Percentiles rank a stretch among this genome's conserved stretches.
phyloP scores from a whole-genome alignment of 1,284 basidiomycete genomes.

The Singerocomus inundabilis region DNA sequence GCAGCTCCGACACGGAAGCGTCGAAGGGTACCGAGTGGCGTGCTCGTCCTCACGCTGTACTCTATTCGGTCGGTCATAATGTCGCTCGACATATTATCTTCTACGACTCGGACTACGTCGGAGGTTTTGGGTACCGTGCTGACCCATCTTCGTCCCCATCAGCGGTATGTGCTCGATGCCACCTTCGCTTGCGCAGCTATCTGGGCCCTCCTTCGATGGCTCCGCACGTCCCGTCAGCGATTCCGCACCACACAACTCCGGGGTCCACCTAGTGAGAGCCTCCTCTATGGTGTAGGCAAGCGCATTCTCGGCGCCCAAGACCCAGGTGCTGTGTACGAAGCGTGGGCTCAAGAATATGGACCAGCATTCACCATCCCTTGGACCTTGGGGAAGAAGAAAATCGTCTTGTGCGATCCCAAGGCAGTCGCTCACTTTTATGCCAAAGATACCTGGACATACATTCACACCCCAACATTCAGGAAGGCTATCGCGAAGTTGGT shows the following conservation, averaged over 20 bases:
- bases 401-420: constrained; percentile 38
- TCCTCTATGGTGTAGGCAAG: constrained; percentile 16
- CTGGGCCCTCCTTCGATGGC: constrained; percentile 1
- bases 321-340: constrained; percentile 12
- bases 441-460: constrained; percentile 48
- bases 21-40: too few relatives aligned
- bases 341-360: constrained; percentile 9
- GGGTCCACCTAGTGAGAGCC: constrained; percentile 15
- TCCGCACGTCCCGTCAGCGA: background rate
- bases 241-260: constrained; percentile 15
- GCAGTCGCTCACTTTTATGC: constrained; percentile 26
- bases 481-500: constrained; percentile 45
- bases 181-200: background rate
- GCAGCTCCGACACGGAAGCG: too few relatives aligned
- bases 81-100: too few relatives aligned
- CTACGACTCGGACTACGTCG: background rate
- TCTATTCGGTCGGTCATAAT: too few relatives aligned
- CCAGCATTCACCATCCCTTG: constrained; percentile 32
- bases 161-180: background rate
- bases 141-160: background rate
- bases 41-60: too few relatives aligned
- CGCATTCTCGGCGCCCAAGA: background rate
- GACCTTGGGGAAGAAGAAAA: constrained; percentile 38
- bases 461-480: constrained; percentile 37
- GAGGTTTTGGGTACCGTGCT: background rate